phyloP scores from a whole-genome alignment of 495 filamentous ascomycete species.

The Rhypophila decipiens region DNA sequence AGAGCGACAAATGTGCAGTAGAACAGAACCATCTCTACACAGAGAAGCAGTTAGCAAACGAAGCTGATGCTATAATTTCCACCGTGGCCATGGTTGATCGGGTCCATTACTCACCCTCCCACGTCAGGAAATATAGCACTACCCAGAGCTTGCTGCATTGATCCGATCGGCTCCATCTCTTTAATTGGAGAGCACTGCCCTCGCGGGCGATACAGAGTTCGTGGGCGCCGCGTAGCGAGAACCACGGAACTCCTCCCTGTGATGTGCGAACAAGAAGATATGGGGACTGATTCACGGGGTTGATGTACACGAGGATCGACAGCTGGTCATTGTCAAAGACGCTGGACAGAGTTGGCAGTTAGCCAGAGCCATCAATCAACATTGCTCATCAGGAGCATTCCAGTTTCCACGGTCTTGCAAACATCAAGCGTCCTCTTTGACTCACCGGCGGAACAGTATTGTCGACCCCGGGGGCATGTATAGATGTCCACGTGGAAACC shows the following conservation, averaged over 20 bases:
- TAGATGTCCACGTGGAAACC: slow-evolving; percentile 33
- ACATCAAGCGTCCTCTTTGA: too few species aligned
- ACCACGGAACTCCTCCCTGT: slow-evolving; percentile 36
- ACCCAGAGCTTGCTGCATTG: slow-evolving; percentile 44
- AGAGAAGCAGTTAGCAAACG: slow-evolving; percentile 2
- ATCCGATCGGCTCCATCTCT: slow-evolving; percentile 39
- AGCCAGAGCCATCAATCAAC: background rate
- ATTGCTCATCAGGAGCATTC: too few species aligned
- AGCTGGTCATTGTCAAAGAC: slow-evolving; percentile 46
- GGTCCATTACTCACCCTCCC: slow-evolving; percentile 40
- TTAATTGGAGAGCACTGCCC: slow-evolving; percentile 40
- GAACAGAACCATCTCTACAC: slow-evolving; percentile 65
- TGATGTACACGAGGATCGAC: slow-evolving; percentile 42
- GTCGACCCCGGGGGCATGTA: slow-evolving; percentile 38
- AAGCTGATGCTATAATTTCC: background rate
- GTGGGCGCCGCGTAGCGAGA: slow-evolving; percentile 40
- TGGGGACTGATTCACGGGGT: slow-evolving; percentile 31
- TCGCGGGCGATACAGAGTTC: slow-evolving; percentile 44
- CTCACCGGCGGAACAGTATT: slow-evolving; percentile 47
- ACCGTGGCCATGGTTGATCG: background rate
- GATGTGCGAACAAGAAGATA: slow-evolving; percentile 36
- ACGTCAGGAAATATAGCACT: slow-evolving; percentile 46
- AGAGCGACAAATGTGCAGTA: slow-evolving; percentile 70
- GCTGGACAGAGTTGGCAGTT: slow-evolving; percentile 18
- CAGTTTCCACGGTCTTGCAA: too few species aligned